Percentiles rank a stretch among this genome's conserved stretches.
Evolutionary conservation across 1,284 basidiomycete species (phyloP).

Genomic region (Neotropicomus parvogracilis): DNA sequence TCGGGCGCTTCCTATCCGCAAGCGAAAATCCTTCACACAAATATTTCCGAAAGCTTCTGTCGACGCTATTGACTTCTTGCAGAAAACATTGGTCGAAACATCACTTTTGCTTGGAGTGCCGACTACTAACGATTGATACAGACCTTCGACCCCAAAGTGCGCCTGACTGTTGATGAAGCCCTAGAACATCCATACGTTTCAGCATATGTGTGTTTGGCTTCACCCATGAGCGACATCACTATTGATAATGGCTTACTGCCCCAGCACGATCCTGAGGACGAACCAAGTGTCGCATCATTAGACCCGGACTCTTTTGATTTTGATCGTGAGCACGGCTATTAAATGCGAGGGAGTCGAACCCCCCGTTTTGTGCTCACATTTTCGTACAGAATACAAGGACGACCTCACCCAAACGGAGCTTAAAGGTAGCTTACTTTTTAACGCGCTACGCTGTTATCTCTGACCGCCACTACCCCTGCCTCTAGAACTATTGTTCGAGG

Average conservation of each 20-base stretch:
- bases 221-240: not conserved
- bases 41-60: conserved; percentile 70
- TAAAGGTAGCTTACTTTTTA: conserved; percentile 46
- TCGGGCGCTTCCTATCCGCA: conserved; percentile 70
- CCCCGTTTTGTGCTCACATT: conserved; percentile 10
- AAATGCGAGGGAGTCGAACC: not conserved
- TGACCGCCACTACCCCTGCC: conserved; percentile 5
- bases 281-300: conserved; percentile 70
- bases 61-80: conserved; percentile 80
- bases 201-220: conserved; percentile 47
- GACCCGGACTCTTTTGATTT: conserved; percentile 86
- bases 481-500: conserved; percentile 55
- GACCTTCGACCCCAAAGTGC: conserved; percentile 85
- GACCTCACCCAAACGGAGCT: conserved; percentile 73
- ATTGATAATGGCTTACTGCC: conserved; percentile 8
- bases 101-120: not conserved
- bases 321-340: conserved; percentile 50
- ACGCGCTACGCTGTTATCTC: conserved; percentile 16
- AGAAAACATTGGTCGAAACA: conserved; percentile 67
- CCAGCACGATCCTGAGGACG: conserved; percentile 83
- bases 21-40: conserved; percentile 54
- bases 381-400: conserved; percentile 62
- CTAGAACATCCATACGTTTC: conserved; percentile 74
- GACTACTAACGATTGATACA: conserved; percentile 20
- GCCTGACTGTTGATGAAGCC: conserved; percentile 82